A percentile compares a stretch with the other conserved stretches of the same genome.
Conservation (phyloP, 179 eudicot species). For the Spinacia oleracea region DNA sequence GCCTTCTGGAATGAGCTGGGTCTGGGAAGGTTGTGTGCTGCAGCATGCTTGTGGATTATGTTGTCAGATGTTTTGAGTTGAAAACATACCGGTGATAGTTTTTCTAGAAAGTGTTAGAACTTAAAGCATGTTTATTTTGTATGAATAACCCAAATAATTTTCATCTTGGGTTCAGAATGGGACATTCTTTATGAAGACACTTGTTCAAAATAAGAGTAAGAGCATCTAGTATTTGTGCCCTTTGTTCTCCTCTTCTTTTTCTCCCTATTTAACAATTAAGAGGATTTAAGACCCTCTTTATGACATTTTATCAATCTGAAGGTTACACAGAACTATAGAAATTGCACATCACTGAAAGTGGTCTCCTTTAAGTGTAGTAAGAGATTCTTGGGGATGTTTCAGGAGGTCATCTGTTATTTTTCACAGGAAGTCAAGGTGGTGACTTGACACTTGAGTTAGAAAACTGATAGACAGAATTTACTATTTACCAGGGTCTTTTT, state of each 20-base stretch:
- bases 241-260: neutral
- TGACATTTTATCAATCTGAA: neutral
- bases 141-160: no score
- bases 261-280: no score
- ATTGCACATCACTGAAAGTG: neutral
- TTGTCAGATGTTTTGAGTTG: no score
- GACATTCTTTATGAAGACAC: no score
- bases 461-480: neutral
- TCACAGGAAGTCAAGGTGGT: neutral
- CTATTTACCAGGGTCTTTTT: neutral
- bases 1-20: no score
- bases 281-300: neutral
- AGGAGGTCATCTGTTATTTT: neutral
- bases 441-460: constrained; percentile 1
- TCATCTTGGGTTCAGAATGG: no score
- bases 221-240: neutral
- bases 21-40: no score
- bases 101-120: no score
- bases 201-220: no score
- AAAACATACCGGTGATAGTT: no score
- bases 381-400: neutral
- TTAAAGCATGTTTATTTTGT: no score
- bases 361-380: neutral
- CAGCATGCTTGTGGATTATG: no score
- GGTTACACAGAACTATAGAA: neutral